Base-by-base conservation (phyloP, 208 protist genomes). In the Trypanosoma scelopori region DNA sequence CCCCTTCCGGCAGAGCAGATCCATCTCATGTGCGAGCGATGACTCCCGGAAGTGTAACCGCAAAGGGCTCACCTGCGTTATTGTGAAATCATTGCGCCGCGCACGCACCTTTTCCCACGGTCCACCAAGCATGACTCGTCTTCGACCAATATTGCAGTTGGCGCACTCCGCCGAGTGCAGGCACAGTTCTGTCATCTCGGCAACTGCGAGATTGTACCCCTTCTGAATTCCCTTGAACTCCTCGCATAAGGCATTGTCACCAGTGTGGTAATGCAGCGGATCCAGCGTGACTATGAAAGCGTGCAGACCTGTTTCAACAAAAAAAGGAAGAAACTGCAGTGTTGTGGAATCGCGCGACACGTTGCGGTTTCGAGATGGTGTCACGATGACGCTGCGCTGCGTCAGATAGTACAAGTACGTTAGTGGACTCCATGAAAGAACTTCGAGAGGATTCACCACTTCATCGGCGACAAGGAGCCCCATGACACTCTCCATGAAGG, bases 321-420 rank as follows among this genome's bases (percentile, higher is more conserved):
- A 94, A 28, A 79, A 69, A 20, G 85, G 77, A 43, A 99, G 91
- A 18, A 97, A 97, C 52, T 83, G 85, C 23, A 75, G 65, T 28
- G 91, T 41, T 47, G 97, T 96, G 39, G 62, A 64, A 13, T 75
- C 66, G 92, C 64, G 68, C 7, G 82, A 91, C 4, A 79, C 55
- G 12, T 97, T 63, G 65, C 97, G 95, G 76, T 99, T 99, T 76
- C 85, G 90, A 13, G 99, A 82, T 13, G 98, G 98, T 42, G 97
- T 98, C 43, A 99, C 68, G 7, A 98, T 75, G 12, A 99, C 71
- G 50, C 96, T 94, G 13, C 98, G 89, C 79, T 99, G 98, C 5
- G 79, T 83, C 5, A 99, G 75, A 78, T 99, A 99, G 81, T 98
- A 99, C 15, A 99, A 72, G 78, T 99, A 99, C 65, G 97, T 86